Evolutionary conservation across 805 yeast species (phyloP), one percentile per base, ranked within the genome.

Genomic region (Saccharomycopsis selenospora): DNA sequence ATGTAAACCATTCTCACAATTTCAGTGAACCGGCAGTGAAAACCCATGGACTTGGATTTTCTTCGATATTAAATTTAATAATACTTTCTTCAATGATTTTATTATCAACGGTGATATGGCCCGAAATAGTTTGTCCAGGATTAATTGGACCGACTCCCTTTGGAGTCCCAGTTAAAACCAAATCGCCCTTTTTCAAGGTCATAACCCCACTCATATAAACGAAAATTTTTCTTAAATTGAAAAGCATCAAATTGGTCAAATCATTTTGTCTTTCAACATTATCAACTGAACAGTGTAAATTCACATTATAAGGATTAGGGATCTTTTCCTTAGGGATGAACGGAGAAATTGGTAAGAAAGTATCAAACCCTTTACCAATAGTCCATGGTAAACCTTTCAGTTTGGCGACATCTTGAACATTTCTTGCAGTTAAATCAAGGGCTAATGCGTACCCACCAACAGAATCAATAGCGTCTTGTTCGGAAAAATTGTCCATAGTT

Each of bases 341-440:
- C 18, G 69, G 65, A 5, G 95, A 82, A n/a, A 93, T 62, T 1
- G 99, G 99, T 62, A 86, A 72, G 65, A 93, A 93, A 0, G 99
- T 91, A 61, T 93, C 99, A 64, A 89, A 91, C 0, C 99, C 99
- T 63, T 93, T 93, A 29, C 93, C 96, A 55, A 89, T 87, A 3
- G 91, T 68, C 99, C 99, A 93, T 3, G 99, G 99, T 46, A 91
- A 72, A 1, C 98, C 98, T 65, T 87, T 88, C 67, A 75, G 76
- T 67, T 93, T 93, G 30, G 96, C 96, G 59, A 81, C 96, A 60
- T 85, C 90, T 67, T 93, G 99, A 26, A 93, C 95, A 60, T 90
- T 88, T 64, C 99, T 77, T 0, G 96, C 98, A 5, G 99, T 93
- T 75, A 93, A 73, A 63, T 93, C 99, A 43, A 93, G 76, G 0